Evolutionary conservation across 352 stramenopile species (phyloP).

Genomic region (Globisporangium viniferum): DNA sequence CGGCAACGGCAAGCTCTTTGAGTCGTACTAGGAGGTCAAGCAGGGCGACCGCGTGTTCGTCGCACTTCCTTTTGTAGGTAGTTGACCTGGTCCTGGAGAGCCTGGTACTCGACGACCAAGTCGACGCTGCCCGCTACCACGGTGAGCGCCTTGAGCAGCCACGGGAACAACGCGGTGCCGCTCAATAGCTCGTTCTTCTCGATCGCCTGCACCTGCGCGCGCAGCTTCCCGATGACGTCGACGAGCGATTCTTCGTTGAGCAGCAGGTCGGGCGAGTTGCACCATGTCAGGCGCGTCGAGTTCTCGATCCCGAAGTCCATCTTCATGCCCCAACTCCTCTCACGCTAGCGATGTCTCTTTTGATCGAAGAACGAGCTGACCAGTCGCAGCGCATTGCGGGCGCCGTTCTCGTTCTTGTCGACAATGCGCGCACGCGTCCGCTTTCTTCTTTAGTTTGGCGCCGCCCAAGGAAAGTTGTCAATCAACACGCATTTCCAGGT

Average conservation of each 20-base stretch:
- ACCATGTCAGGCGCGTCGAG: constrained; percentile 55
- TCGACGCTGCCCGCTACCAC: constrained; percentile 83
- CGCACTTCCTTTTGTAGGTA: constrained; percentile 74
- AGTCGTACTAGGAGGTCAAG: constrained; percentile 50
- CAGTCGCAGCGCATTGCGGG: neutral
- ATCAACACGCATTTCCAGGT: neutral
- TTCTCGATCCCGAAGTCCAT: constrained; percentile 41
- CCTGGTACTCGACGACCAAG: constrained; percentile 74
- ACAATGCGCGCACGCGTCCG: neutral
- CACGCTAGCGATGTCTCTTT: neutral
- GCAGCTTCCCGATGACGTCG: constrained; percentile 71
- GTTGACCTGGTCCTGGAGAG: constrained; percentile 66
- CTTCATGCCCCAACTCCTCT: neutral
- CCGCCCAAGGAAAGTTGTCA: too few relatives aligned
- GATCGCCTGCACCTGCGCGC: constrained; percentile 54
- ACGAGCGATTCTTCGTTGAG: constrained; percentile 80
- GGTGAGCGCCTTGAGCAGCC: constrained; percentile 67
- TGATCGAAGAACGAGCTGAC: too few relatives aligned
- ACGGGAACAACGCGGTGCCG: constrained; percentile 57
- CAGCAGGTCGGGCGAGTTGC: constrained; percentile 62
- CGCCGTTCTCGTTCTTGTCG: neutral
- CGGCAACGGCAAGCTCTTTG: constrained; percentile 49
- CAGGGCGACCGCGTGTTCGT: constrained; percentile 64
- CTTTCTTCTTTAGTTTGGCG: too few relatives aligned
- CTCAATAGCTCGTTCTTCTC: constrained; percentile 80